A percentile compares a stretch with the other conserved stretches of the same genome.
Conservation (phyloP, 495 filamentous ascomycete species). For the Pyrenula massariospora region DNA sequence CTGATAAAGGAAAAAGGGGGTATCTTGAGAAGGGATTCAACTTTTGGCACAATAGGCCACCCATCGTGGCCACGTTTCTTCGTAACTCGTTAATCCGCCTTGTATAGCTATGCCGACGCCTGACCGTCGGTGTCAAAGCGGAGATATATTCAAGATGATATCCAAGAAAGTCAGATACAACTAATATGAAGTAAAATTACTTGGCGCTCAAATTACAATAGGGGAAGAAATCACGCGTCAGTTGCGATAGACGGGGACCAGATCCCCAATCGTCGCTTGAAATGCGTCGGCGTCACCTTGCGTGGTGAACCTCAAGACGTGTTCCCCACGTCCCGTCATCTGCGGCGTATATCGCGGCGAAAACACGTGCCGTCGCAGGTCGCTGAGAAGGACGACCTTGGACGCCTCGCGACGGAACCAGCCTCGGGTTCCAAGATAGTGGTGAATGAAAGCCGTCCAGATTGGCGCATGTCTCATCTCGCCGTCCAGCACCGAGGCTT, state of each 20-base stretch:
- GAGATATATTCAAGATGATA: no score
- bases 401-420: constrained; percentile 43
- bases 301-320: constrained; percentile 25
- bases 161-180: no score
- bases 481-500: constrained; percentile 34
- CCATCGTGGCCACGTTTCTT: neutral
- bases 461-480: constrained; percentile 41
- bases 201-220: no score
- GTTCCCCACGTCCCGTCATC: constrained; percentile 19
- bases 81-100: neutral
- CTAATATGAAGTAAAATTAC: no score
- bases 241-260: neutral
- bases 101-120: no score
- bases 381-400: constrained; percentile 46
- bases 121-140: no score
- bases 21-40: neutral
- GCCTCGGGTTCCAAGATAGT: constrained; percentile 37
- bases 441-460: constrained; percentile 69
- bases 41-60: neutral
- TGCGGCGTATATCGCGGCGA: constrained; percentile 42
- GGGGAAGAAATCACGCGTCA: no score
- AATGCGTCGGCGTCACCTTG: neutral
- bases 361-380: constrained; percentile 51
- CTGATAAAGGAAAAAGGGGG: neutral
- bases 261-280: neutral